Evolutionary conservation across 495 filamentous ascomycete genomes (phyloP).

Genomic region (Penicillium bovifimosum): DNA sequence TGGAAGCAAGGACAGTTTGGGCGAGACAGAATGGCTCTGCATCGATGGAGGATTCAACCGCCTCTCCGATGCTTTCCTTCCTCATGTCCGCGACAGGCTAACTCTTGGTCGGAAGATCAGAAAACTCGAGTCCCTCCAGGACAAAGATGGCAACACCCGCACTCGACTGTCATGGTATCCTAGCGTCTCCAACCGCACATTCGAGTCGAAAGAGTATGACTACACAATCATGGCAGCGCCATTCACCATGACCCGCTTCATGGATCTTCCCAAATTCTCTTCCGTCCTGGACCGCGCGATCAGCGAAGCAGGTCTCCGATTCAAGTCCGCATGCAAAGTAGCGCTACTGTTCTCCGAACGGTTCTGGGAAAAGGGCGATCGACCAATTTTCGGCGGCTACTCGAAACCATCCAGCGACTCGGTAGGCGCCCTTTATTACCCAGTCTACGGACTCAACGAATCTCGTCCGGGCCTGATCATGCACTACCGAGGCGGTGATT

Average conservation of each 20-base stretch:
- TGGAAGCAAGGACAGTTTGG: slow-evolving; percentile 13
- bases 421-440: slow-evolving; percentile 55
- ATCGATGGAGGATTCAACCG: slow-evolving; percentile 24
- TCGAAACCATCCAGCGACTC: slow-evolving; percentile 45
- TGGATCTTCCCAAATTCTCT: slow-evolving; percentile 24
- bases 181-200: slow-evolving; percentile 16
- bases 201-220: slow-evolving; percentile 22
- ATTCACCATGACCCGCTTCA: slow-evolving; percentile 27
- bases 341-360: slow-evolving; percentile 56
- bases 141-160: not conserved
- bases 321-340: slow-evolving; percentile 57
- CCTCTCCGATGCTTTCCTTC: slow-evolving; percentile 22
- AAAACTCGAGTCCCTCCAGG: slow-evolving; percentile 14
- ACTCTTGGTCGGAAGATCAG: slow-evolving; percentile 21
- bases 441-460: slow-evolving; percentile 54
- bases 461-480: slow-evolving; percentile 55
- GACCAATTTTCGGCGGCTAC: slow-evolving; percentile 58
- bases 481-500: slow-evolving; percentile 47
- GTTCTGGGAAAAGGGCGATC: slow-evolving; percentile 59
- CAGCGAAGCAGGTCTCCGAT: slow-evolving; percentile 41
- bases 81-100: slow-evolving; percentile 18
- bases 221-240: slow-evolving; percentile 28
- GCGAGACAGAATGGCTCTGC: slow-evolving; percentile 16
- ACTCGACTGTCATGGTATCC: slow-evolving; percentile 24
- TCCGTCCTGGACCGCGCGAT: slow-evolving; percentile 50